Conservation (phyloP, 768 basidiomycete species). For the Daedalea quercina region DNA sequence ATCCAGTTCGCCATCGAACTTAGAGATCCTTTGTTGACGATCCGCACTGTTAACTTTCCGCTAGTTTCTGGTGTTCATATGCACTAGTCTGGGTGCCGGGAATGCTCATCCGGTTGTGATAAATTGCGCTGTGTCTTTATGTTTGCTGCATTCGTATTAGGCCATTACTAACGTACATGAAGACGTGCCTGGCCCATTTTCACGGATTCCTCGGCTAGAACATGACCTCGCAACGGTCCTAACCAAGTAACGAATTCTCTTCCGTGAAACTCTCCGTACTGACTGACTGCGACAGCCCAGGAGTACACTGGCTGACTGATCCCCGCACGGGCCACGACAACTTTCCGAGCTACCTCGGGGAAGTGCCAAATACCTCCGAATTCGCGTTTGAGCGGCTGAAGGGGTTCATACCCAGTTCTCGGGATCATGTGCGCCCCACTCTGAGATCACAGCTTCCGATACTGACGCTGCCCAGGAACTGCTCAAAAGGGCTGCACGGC, state of each 20-base stretch:
- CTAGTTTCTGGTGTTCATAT: no score
- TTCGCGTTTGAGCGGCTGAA: slow-evolving; percentile 80
- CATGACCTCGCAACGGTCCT: slow-evolving; percentile 66
- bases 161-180: no score
- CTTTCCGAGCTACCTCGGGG: slow-evolving; percentile 65
- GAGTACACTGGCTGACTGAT: slow-evolving; percentile 85
- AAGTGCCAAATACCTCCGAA: slow-evolving; percentile 68
- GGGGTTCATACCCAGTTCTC: slow-evolving; percentile 72
- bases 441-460: not conserved
- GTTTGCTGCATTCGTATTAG: no score
- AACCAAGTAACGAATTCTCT: slow-evolving; percentile 48
- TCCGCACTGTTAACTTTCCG: no score
- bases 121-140: no score
- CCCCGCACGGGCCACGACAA: slow-evolving; percentile 83
- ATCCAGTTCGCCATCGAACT: no score
- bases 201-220: slow-evolving; percentile 54
- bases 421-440: slow-evolving; percentile 48
- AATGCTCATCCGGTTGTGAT: no score
- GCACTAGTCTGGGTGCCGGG: no score
- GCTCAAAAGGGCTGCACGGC: slow-evolving; percentile 46
- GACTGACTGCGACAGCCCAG: slow-evolving; percentile 45
- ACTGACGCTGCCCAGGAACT: slow-evolving; percentile 61
- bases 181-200: slow-evolving; percentile 37
- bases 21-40: no score
- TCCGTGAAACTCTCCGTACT: not conserved